A percentile compares a stretch with the other conserved stretches of the same genome.
These are phyloP conservation scores for Beauveria australis DNA, from an alignment of 2,329 filamentous ascomycete species.

Conservation along the genomic window DNA sequence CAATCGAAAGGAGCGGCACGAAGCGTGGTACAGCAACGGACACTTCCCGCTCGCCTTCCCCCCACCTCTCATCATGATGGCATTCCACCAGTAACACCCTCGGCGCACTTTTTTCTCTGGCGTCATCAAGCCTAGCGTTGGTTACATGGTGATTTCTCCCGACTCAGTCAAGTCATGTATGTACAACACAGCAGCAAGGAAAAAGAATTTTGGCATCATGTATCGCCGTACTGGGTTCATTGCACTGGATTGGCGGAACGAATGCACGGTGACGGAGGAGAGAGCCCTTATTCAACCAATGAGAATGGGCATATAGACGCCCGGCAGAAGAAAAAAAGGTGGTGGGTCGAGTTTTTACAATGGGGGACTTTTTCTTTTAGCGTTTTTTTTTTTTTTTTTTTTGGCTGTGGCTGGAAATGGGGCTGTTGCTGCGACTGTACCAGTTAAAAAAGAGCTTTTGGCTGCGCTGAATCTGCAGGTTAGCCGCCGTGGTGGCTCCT, in stretches of 20 bases:
- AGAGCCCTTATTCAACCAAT: conserved; percentile 12
- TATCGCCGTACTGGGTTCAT: too few species aligned
- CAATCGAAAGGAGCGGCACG: neutral
- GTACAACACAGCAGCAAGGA: neutral
- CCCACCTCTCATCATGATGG: too few species aligned
- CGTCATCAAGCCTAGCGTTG: too few species aligned
- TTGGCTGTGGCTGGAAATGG: too few species aligned
- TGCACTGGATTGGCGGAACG: neutral
- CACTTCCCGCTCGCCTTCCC: neutral
- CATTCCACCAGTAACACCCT: too few species aligned
- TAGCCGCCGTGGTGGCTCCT: conserved; percentile 10
- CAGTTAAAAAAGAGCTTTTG: neutral
- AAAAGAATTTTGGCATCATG: neutral
- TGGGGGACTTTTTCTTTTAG: neutral
- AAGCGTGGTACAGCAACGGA: neutral
- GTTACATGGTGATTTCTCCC: too few species aligned
- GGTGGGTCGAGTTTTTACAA: neutral
- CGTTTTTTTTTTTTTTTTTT: neutral
- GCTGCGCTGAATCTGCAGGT: neutral
- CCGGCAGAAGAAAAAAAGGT: neutral
- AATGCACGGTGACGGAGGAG: neutral
- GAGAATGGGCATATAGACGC: conserved; percentile 17
- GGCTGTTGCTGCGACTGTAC: too few species aligned
- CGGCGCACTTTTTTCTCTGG: too few species aligned
- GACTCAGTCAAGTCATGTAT: neutral